Base-by-base conservation (phyloP, 2,329 filamentous ascomycete species). In the Aureobasidium lini region DNA sequence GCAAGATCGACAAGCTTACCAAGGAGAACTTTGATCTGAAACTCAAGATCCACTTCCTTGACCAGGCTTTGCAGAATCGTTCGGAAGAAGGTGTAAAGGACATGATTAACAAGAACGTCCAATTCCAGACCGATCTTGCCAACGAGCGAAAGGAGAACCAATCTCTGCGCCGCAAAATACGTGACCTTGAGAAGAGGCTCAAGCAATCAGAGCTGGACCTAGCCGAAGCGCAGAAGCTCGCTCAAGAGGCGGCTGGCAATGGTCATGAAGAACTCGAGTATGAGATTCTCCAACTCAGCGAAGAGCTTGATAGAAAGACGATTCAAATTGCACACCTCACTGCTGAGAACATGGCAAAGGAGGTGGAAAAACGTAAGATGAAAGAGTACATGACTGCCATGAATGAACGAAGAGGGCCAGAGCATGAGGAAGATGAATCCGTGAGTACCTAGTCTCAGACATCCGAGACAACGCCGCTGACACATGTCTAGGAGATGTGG, bases 11-110 rank as follows among this genome's bases (percentile, higher is more conserved):
- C 73, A 86, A 92, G 61, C 81, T 97, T 2, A 95, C 90, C 62
- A 99, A 99, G 75, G 94, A 99, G 72, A 99, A 99, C 65, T 99
- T 97, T 70, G 93, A 96, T 71, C 77, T 97, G 59, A 96, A 97
- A 74, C 85, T 97, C 74, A 95, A 96, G 71, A 94, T 97, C 64
- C 95, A 96, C 80, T 99, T 96, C 69, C 81, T 99, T 50, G 95
- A 93, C 68, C 90, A 97, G 72, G 88, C 93, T 1, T 77, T 99
- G 18, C 91, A 95, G 73, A 94, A 93, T 70, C 83, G 95, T 43
- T 96, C 92, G 1, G 93, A 97, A 71, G 93, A 97, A 75, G 91
- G 92, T 64, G 87, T 99, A 71, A 95, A 95, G 75, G 93, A 96
- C 71, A 95, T 96, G 87, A 95, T 97, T 67, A 91, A 90, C 46